These are phyloP conservation scores for Rhodotorula diobovata DNA, from an alignment of 768 basidiomycete genomes.

Conservation along the genomic window DNA sequence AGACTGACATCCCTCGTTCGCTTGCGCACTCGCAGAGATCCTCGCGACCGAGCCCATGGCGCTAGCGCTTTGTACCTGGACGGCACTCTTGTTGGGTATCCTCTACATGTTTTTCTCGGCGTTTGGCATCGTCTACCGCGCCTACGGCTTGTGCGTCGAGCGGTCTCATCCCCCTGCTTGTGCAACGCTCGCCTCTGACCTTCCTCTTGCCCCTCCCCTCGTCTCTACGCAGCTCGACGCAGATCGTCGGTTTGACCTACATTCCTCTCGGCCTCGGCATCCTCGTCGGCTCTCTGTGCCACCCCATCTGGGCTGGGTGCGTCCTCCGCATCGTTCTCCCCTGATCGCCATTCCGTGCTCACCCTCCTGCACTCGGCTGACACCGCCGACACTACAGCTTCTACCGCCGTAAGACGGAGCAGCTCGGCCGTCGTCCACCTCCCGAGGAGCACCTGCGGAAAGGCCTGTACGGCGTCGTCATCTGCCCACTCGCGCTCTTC, in stretches of 20 bases:
- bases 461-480: conserved; percentile 27
- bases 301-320: conserved; percentile 45
- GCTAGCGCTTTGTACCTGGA: conserved; percentile 67
- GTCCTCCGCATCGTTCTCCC: neutral
- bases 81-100: conserved; percentile 48
- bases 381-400: conserved; percentile 1
- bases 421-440: conserved; percentile 30
- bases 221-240: neutral
- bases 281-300: conserved; percentile 40
- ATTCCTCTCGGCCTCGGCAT: conserved; percentile 46
- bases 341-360: too few species aligned
- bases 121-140: conserved; percentile 45
- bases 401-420: conserved; percentile 9
- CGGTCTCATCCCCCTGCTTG: neutral
- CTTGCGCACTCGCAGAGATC: conserved; percentile 46
- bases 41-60: conserved; percentile 70
- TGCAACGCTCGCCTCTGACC: too few species aligned
- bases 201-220: too few species aligned
- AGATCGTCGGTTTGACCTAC: conserved; percentile 13
- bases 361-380: neutral
- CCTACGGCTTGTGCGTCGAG: conserved; percentile 46
- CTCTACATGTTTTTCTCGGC: conserved; percentile 49
- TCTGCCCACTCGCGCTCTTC: conserved; percentile 45
- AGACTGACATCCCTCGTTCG: too few species aligned
- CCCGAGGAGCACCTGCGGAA: conserved; percentile 38